phyloP scores from a whole-genome alignment of 768 basidiomycete genomes.

The Galerina sulciceps region DNA sequence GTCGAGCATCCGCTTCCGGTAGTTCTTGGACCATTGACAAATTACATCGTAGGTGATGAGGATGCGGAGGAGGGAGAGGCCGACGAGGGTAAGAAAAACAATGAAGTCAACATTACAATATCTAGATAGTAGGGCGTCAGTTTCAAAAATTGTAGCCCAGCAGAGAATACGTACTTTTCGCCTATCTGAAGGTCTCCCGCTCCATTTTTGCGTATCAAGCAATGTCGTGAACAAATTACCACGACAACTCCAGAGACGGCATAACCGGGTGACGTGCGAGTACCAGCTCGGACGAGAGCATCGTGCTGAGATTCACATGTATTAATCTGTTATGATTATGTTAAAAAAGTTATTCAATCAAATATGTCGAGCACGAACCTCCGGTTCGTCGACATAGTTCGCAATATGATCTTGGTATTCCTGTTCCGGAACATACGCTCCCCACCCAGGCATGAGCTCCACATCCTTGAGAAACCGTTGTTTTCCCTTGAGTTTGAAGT shows the following conservation, averaged over 20 bases:
- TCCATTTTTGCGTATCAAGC: slow-evolving; percentile 16
- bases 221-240: slow-evolving; percentile 19
- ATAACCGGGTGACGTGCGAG: slow-evolving; percentile 11
- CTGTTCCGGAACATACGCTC: slow-evolving; percentile 10
- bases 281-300: slow-evolving; percentile 13
- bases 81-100: slow-evolving; percentile 5
- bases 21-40: slow-evolving; percentile 15
- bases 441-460: slow-evolving; percentile 16
- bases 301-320: slow-evolving; percentile 16
- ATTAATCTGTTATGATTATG: slow-evolving; percentile 6
- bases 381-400: slow-evolving; percentile 11
- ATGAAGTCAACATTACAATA: slow-evolving; percentile 21
- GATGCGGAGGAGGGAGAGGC: not conserved
- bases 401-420: slow-evolving; percentile 8
- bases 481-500: slow-evolving; percentile 28
- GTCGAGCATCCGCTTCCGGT: not conserved
- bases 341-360: not conserved
- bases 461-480: slow-evolving; percentile 16
- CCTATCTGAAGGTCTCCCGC: slow-evolving; percentile 28
- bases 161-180: slow-evolving; percentile 16
- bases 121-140: not conserved
- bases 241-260: slow-evolving; percentile 6
- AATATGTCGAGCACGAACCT: slow-evolving; percentile 3
- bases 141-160: not conserved
- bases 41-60: slow-evolving; percentile 19